phyloP scores from a whole-genome alignment of 768 basidiomycete genomes.

The Amanita polypyramis region DNA sequence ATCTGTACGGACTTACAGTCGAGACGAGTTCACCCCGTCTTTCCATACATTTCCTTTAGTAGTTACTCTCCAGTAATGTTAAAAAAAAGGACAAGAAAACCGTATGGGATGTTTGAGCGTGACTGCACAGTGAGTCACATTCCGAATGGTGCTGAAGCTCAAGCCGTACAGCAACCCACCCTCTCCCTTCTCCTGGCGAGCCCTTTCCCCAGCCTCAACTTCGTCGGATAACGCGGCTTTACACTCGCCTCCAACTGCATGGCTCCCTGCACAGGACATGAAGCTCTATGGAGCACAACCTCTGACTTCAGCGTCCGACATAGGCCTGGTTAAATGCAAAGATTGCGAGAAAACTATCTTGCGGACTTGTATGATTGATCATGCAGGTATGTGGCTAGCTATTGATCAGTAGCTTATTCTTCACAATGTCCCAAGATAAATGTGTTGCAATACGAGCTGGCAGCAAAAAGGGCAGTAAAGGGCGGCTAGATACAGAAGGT shows the following conservation, averaged over 20 bases:
- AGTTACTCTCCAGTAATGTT: too few species aligned
- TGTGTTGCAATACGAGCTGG: constrained; percentile 51
- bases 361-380: constrained; percentile 64
- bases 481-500: constrained; percentile 43
- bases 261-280: constrained; percentile 83
- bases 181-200: constrained; percentile 58
- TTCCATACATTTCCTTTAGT: too few species aligned
- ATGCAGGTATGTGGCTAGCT: constrained; percentile 44
- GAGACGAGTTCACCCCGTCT: too few species aligned
- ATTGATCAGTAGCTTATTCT: not conserved
- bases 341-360: constrained; percentile 79
- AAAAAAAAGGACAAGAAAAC: too few species aligned
- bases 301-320: constrained; percentile 45
- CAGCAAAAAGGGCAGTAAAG: constrained; percentile 44
- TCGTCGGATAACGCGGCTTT: constrained; percentile 30
- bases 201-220: constrained; percentile 24
- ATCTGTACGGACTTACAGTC: too few species aligned
- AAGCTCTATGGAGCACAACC: constrained; percentile 77
- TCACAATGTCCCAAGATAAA: constrained; percentile 29
- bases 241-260: constrained; percentile 70
- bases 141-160: constrained; percentile 34
- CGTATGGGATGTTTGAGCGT: too few species aligned
- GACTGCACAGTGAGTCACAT: constrained; percentile 7
- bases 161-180: constrained; percentile 32
- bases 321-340: constrained; percentile 64